phyloP scores from a whole-genome alignment of 2,329 filamentous ascomycete genomes.

The Pseudophaeomoniella oleicola region DNA sequence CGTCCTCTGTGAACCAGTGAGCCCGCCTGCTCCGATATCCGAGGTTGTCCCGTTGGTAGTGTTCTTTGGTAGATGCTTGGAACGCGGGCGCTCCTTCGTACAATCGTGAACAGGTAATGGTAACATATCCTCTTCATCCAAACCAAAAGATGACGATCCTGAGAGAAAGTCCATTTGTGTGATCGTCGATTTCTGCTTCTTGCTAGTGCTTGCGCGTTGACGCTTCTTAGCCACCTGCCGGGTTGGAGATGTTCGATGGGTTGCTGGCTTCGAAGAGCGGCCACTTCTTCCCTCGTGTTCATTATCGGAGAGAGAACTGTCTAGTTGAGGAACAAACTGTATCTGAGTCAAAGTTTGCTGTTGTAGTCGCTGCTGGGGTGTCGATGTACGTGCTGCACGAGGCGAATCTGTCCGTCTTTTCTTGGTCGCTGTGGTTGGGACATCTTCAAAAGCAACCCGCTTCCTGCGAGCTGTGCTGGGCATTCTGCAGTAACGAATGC shows the following conservation, averaged over 20 bases:
- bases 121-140: neutral
- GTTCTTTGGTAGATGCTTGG: no score
- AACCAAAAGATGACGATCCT: neutral
- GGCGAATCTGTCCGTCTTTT: neutral
- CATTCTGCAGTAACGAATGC: no score
- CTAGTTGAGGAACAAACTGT: neutral
- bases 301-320: neutral
- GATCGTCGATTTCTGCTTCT: neutral
- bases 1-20: no score
- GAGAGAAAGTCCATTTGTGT: conserved; percentile 1
- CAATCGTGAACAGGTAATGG: neutral
- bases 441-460: neutral
- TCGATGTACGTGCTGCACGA: neutral
- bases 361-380: no score
- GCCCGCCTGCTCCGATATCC: no score
- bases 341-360: neutral
- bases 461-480: neutral
- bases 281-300: no score
- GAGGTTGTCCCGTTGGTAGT: no score
- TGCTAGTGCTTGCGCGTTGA: no score
- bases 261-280: no score
- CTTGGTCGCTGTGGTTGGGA: neutral
- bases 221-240: no score
- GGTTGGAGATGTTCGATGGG: no score
- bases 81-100: no score